Conservation (phyloP, 805 yeast genomes). For the Wickerhamomyces alni region DNA sequence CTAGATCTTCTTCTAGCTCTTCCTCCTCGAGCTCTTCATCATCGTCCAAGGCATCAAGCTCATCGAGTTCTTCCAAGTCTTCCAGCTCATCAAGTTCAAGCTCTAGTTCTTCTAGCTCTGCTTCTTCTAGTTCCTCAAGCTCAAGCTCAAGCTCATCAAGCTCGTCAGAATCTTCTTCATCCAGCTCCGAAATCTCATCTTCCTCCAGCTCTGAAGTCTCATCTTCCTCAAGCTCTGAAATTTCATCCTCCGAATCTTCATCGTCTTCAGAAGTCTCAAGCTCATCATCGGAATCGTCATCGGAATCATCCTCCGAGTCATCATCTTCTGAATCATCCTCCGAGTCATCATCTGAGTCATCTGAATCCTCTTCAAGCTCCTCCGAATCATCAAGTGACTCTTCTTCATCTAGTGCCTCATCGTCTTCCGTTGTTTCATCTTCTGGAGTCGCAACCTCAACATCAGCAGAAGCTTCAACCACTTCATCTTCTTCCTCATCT, state of each 20-base stretch:
- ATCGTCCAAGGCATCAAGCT: too few relatives aligned
- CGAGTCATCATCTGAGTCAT: background rate
- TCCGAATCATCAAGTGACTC: too few relatives aligned
- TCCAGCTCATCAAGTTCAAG: conserved; percentile 21
- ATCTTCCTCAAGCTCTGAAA: conserved; percentile 20
- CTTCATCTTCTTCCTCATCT: background rate
- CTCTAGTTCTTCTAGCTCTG: conserved; percentile 17
- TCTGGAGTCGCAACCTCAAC: background rate
- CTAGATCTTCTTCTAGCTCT: conserved; percentile 28
- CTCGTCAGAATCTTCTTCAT: conserved; percentile 27
- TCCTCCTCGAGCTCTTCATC: conserved; percentile 26
- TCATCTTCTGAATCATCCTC: background rate
- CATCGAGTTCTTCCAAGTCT: conserved; percentile 23
- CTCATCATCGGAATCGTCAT: background rate
- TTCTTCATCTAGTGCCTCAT: background rate
- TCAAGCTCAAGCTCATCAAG: conserved; percentile 19
- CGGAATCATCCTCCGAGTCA: background rate
- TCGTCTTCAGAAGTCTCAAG: background rate
- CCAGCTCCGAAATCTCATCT: conserved; percentile 25
- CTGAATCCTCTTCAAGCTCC: background rate
- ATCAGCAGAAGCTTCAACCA: background rate
- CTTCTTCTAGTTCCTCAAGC: conserved; percentile 10
- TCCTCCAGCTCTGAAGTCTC: conserved; percentile 24
- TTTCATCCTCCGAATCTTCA: conserved; percentile 19
- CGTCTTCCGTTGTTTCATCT: background rate